Conservation (phyloP, 495 filamentous ascomycete species). For the Hypoxylon crocopeplum region DNA sequence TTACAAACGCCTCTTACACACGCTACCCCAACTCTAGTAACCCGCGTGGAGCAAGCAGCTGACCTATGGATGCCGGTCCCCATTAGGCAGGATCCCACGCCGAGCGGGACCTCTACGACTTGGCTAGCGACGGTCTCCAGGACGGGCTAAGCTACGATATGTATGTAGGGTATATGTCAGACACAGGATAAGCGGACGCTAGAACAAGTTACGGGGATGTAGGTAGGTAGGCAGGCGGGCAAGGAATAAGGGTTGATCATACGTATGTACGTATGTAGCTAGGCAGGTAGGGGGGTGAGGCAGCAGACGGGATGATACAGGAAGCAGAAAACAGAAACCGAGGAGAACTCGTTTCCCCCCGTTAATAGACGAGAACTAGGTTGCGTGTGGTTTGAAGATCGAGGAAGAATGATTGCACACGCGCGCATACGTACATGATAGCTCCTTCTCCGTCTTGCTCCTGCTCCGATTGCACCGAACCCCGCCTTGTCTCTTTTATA, state of each 20-base stretch:
- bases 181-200: too few relatives aligned
- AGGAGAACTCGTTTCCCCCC: too few relatives aligned
- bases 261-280: slow-evolving; percentile 7
- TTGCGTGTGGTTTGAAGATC: slow-evolving; percentile 6
- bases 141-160: slow-evolving; percentile 5
- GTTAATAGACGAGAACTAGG: slow-evolving; percentile 12
- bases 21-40: slow-evolving; percentile 36
- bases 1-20: neutral
- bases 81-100: slow-evolving; percentile 33
- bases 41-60: slow-evolving; percentile 28
- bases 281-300: slow-evolving; percentile 14
- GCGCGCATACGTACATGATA: too few relatives aligned
- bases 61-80: slow-evolving; percentile 28
- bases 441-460: neutral
- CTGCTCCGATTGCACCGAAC: slow-evolving; percentile 18
- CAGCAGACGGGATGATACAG: slow-evolving; percentile 16
- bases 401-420: slow-evolving; percentile 1
- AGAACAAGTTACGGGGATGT: neutral
- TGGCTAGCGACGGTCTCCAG: slow-evolving; percentile 23
- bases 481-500: neutral
- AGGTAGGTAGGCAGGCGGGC: neutral
- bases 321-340: slow-evolving; percentile 4
- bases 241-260: neutral
- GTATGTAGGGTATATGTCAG: neutral
- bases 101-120: slow-evolving; percentile 23